phyloP scores from a whole-genome alignment of 345 rosid species.

The Lumnitzera racemosa region DNA sequence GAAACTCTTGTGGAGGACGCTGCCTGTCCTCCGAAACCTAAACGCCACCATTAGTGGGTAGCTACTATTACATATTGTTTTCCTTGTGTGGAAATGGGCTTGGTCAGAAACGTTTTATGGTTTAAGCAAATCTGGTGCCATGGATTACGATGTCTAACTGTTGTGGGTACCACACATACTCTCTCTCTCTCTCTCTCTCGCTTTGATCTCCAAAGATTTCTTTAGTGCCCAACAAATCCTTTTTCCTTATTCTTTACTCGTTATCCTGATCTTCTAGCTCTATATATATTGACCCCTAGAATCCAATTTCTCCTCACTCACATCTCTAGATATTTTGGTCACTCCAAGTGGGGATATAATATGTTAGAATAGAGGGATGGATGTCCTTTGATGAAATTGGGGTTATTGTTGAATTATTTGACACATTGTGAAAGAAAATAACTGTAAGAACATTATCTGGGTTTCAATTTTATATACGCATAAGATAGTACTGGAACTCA shows the following conservation, averaged over 20 bases:
- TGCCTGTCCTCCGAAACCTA: slow-evolving; percentile 8
- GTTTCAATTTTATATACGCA: no score
- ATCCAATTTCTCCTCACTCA: no score
- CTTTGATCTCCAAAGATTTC: background rate
- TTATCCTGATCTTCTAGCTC: no score
- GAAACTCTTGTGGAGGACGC: slow-evolving; percentile 31
- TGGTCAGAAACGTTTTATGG: slow-evolving; percentile 27
- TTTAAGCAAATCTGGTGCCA: slow-evolving; percentile 33
- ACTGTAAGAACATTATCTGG: no score
- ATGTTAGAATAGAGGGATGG: no score
- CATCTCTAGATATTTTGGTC: no score
- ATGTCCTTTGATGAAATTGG: no score
- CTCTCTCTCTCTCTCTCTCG: slow-evolving; percentile 8
- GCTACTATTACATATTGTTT: background rate
- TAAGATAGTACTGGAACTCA: no score
- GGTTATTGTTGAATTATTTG: no score
- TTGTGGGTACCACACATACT: slow-evolving; percentile 25
- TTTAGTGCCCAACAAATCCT: background rate
- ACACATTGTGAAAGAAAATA: no score
- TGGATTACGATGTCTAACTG: slow-evolving; percentile 56
- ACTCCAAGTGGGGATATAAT: no score
- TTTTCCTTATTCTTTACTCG: background rate
- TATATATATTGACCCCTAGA: no score
- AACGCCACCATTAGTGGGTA: slow-evolving; percentile 17
- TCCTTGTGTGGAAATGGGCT: slow-evolving; percentile 3